Evolutionary conservation across 2,329 filamentous ascomycete genomes (phyloP).

Genomic region (Malbranchea cinnamomea): DNA sequence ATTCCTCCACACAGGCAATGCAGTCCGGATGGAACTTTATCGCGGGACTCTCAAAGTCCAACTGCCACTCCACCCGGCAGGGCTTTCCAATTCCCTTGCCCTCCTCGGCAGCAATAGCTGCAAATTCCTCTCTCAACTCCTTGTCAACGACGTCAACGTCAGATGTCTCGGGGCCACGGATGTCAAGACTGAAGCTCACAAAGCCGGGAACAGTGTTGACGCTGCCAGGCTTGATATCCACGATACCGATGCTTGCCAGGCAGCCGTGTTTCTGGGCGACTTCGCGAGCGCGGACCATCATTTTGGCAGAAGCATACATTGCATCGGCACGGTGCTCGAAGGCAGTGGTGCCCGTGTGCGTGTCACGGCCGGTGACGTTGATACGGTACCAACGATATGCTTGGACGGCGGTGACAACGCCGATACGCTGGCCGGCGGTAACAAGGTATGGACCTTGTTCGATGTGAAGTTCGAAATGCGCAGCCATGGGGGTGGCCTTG

Average conservation of each 20-base stretch:
- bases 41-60: constrained; percentile 47
- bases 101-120: constrained; percentile 42
- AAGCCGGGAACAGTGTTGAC: constrained; percentile 59
- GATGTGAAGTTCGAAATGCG: constrained; percentile 73
- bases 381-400: constrained; percentile 62
- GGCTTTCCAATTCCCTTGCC: constrained; percentile 37
- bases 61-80: constrained; percentile 41
- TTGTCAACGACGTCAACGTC: constrained; percentile 44
- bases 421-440: constrained; percentile 45
- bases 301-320: constrained; percentile 48
- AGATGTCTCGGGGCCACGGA: constrained; percentile 44
- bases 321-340: constrained; percentile 53
- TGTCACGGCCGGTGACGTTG: constrained; percentile 50
- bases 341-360: constrained; percentile 62
- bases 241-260: constrained; percentile 54
- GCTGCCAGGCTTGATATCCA: constrained; percentile 50
- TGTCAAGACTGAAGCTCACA: constrained; percentile 54
- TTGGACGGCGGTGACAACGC: constrained; percentile 58
- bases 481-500: constrained; percentile 49
- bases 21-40: constrained; percentile 53
- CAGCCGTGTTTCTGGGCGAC: constrained; percentile 45
- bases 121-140: constrained; percentile 43
- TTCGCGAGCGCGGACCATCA: constrained; percentile 52
- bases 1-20: constrained; percentile 47
- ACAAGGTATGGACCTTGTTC: constrained; percentile 71